Conservation (phyloP, 371 early-diverging fungal genomes). For the Amoeboaphelidium protococcarum region DNA sequence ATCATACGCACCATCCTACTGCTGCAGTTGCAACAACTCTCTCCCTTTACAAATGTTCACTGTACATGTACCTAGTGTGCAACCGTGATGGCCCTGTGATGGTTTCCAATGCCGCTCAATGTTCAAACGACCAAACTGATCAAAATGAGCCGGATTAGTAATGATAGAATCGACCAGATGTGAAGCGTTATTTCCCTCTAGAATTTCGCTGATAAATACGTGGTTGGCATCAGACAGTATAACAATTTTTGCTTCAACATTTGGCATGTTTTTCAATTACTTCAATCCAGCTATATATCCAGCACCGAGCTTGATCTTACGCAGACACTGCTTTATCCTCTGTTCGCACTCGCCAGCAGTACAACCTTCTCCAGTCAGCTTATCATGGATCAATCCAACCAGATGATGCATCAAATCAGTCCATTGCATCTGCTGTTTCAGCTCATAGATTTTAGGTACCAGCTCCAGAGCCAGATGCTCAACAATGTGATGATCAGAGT, state of each 20-base stretch:
- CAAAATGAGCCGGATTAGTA: conserved; percentile 36
- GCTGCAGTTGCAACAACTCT: conserved; percentile 13
- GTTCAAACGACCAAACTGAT: conserved; percentile 20
- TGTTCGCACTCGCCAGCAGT: conserved; percentile 19
- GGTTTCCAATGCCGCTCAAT: conserved; percentile 21
- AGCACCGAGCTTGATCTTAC: conserved; percentile 16
- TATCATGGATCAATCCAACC: too few species aligned
- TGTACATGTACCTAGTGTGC: conserved; percentile 25
- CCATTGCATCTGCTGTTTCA: conserved; percentile 22
- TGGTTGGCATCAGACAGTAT: conserved; percentile 47
- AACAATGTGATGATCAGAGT: conserved; percentile 35
- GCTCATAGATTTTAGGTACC: conserved; percentile 8
- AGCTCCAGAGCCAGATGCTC: conserved; percentile 15
- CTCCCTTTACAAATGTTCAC: conserved; percentile 46
- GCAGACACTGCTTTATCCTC: conserved; percentile 23
- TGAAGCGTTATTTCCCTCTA: conserved; percentile 22
- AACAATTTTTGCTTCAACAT: conserved; percentile 23
- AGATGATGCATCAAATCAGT: conserved; percentile 35
- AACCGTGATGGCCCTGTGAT: conserved; percentile 23
- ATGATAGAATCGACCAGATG: conserved; percentile 28
- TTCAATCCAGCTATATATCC: conserved; percentile 23
- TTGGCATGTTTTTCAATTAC: conserved; percentile 13
- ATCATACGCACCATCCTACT: conserved; percentile 13
- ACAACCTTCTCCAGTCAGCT: conserved; percentile 23
- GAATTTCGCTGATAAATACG: conserved; percentile 33